Percentiles rank a stretch among this genome's conserved stretches.
These are phyloP conservation scores for Metarhizium rileyi DNA, from an alignment of 2,329 filamentous ascomycete species.

Conservation along the genomic window DNA sequence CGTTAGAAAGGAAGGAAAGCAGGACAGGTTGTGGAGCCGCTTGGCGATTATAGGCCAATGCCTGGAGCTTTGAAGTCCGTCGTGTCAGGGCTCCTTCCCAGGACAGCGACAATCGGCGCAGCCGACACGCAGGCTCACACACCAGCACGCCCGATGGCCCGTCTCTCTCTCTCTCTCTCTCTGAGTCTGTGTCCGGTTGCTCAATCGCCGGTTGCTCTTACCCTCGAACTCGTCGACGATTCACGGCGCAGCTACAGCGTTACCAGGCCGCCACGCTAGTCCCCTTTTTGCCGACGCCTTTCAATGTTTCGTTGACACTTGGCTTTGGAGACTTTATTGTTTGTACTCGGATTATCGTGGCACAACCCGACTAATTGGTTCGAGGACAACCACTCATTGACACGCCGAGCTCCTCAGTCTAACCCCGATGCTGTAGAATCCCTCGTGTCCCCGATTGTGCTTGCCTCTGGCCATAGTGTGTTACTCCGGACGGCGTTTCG, in stretches of 20 bases:
- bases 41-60: not conserved
- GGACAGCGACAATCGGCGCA: not conserved
- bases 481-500: no score
- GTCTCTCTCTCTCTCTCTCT: no score
- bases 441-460: not conserved
- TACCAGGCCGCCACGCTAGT: no score
- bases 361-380: not conserved
- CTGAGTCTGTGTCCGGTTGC: no score
- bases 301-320: no score
- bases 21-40: not conserved
- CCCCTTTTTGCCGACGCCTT: no score
- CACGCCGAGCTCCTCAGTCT: not conserved
- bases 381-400: not conserved
- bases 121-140: not conserved
- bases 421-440: not conserved
- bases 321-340: no score
- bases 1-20: not conserved
- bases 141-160: slow-evolving; percentile 1
- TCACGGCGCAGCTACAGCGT: no score
- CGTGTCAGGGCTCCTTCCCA: not conserved
- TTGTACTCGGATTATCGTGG: no score
- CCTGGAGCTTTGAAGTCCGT: not conserved
- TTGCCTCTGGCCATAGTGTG: not conserved
- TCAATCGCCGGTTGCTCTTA: no score
- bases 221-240: no score